Evolutionary conservation across 1,284 basidiomycete genomes (phyloP), one percentile per base, ranked within the genome.

Genomic region (Nidula niveotomentosa): DNA sequence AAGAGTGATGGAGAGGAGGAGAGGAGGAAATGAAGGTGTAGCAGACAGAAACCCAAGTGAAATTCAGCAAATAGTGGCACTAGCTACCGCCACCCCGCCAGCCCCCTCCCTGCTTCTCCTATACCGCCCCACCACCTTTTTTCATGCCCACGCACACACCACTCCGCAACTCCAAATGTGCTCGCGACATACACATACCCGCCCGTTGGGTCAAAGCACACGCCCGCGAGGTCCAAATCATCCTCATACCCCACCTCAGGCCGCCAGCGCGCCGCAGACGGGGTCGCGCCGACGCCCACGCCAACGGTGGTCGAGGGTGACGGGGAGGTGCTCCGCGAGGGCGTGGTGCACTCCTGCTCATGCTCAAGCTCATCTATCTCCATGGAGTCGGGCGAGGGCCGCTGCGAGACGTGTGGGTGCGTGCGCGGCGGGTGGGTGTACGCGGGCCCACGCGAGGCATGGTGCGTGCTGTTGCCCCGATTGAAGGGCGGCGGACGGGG

Each of bases 121-220:
- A 30, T 30, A 30, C 30, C 30, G 4, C 30, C 30, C 30, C 30
- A 30, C 30, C 30, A 30, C 30, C 30, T 30, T 5, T 30, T 30
- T 5, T 30, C 30, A 30, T 30, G 30, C 4, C 84, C 86, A 37
- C 73, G 69, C 18, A 90, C 73, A 34, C 74, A 73, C 86, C 86
- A 91, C 65, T 90, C 88, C 3, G 79, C 81, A 13, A 91, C 71
- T 30, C 84, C 84, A 53, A 76, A 73, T 52, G 78, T 77, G 46
- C 82, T 81, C 35, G 84, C 87, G 44, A 86, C 88, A 64, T 92
- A 92, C 54, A 92, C 69, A 62, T 74, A 77, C 59, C 78, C 75
- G 3, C 90, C 90, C 33, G 67, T 74, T 12, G 88, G 87, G 68
- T 91, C 90, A 62, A 91, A 91, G 61, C 88, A 89, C 49, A 83